These are phyloP conservation scores for Venturia pyrina DNA, from an alignment of 2,329 filamentous ascomycete genomes.

Conservation along the genomic window DNA sequence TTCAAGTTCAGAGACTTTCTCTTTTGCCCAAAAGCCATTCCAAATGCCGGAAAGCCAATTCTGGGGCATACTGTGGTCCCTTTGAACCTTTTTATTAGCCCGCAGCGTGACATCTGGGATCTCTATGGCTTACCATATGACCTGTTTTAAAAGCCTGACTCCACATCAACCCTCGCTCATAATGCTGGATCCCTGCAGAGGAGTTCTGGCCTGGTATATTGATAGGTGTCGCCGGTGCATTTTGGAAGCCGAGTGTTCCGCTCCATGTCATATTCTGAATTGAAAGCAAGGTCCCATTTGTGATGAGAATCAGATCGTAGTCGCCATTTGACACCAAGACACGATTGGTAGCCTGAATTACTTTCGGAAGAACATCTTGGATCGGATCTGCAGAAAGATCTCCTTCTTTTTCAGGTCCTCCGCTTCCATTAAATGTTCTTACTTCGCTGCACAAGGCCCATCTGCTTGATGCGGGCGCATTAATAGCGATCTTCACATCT, in stretches of 20 bases:
- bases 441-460: slow-evolving; percentile 15
- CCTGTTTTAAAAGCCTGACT: slow-evolving; percentile 25
- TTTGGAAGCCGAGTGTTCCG: slow-evolving; percentile 16
- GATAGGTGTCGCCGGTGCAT: slow-evolving; percentile 10
- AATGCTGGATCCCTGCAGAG: slow-evolving; percentile 20
- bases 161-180: slow-evolving; percentile 29
- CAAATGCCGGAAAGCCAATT: slow-evolving; percentile 24
- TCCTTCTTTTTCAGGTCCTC: slow-evolving; percentile 15
- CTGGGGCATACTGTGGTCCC: slow-evolving; percentile 26
- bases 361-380: slow-evolving; percentile 15
- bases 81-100: slow-evolving; percentile 19
- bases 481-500: slow-evolving; percentile 16
- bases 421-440: slow-evolving; percentile 13
- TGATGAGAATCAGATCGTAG: slow-evolving; percentile 14
- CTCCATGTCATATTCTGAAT: slow-evolving; percentile 19
- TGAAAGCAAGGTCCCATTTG: slow-evolving; percentile 15
- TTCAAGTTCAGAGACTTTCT: slow-evolving; percentile 14
- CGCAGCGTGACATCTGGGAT: too few species aligned
- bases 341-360: slow-evolving; percentile 14
- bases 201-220: slow-evolving; percentile 10
- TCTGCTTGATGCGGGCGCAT: slow-evolving; percentile 15
- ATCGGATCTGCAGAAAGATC: slow-evolving; percentile 17
- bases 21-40: slow-evolving; percentile 28
- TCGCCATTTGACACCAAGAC: slow-evolving; percentile 14
- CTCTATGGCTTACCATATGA: slow-evolving; percentile 19